These are phyloP conservation scores for Pseudogymnoascus sp. DNA, from an alignment of 2,329 filamentous ascomycete species.

Conservation along the genomic window DNA sequence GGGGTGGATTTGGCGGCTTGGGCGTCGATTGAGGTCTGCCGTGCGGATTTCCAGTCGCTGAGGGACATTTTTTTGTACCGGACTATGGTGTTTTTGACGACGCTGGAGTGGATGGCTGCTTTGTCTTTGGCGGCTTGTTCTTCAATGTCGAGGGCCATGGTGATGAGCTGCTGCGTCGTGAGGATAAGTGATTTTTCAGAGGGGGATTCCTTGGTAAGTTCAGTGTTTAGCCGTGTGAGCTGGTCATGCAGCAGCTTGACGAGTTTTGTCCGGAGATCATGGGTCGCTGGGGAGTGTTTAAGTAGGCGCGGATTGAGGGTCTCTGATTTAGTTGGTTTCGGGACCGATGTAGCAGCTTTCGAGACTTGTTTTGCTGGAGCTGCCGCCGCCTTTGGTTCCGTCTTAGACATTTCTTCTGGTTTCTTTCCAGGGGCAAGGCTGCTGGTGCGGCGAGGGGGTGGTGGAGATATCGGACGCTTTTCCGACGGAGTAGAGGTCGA, in stretches of 20 bases:
- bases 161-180: slow-evolving; percentile 58
- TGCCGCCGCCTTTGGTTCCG: slow-evolving; percentile 14
- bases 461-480: slow-evolving; percentile 23
- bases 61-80: slow-evolving; percentile 66
- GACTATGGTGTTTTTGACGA: slow-evolving; percentile 73
- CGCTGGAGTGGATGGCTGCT: slow-evolving; percentile 65
- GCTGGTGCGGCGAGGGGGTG: slow-evolving; percentile 22
- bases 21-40: slow-evolving; percentile 36
- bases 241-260: slow-evolving; percentile 57
- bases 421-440: slow-evolving; percentile 12
- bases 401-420: slow-evolving; percentile 15
- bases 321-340: slow-evolving; percentile 35
- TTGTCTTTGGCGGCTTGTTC: slow-evolving; percentile 62
- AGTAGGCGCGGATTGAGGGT: slow-evolving; percentile 59
- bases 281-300: slow-evolving; percentile 45
- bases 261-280: slow-evolving; percentile 47
- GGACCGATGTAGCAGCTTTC: neutral
- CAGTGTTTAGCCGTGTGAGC: slow-evolving; percentile 57
- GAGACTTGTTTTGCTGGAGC: neutral
- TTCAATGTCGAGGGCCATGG: slow-evolving; percentile 66
- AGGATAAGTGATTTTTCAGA: slow-evolving; percentile 48
- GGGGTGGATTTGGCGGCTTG: slow-evolving; percentile 25
- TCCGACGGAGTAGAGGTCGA: slow-evolving; percentile 14
- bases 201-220: slow-evolving; percentile 43
- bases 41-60: slow-evolving; percentile 61